Base-by-base conservation (phyloP, 768 basidiomycete species). In the Russula compacta region DNA sequence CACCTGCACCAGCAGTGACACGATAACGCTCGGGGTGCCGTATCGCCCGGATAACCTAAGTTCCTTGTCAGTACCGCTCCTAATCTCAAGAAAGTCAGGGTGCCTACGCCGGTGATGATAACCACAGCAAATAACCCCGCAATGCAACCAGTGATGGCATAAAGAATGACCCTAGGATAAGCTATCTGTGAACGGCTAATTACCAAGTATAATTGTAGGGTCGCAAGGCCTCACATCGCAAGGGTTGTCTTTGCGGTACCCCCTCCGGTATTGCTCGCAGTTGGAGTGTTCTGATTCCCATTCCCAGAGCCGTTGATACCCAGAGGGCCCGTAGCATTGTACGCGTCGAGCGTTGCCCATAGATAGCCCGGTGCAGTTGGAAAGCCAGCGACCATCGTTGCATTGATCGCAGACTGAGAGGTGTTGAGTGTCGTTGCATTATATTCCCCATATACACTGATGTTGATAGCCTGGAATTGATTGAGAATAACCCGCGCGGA, bases 1-100 rank as follows among this genome's bases (percentile, higher is more conserved):
- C 86, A 40, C 78, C 77, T 24, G 68, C 66, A 10, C 74, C 76
- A 21, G 74, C 76, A 29, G 69, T 72, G 4, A 71, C 75, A 47
- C 72, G 93, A 70, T 97, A 98, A 55, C 92, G 83, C 69, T 97
- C 94, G 17, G 94, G 94, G 72, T 95, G 85, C 2, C 91, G 82
- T 53, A 92, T 79, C 1, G 92, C 89, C 29, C 91, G 78, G 50
- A 95, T 78, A 1, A 90, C 89, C 86, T 89, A 64, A 33, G 59
- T 15, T 50, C 29, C 6, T 14, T 36, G 32, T 42, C 5, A 49
- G 42, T 8, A 46, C 48, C 42, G 10, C 12, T 14, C 17, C 46
- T 0, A 4, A 32, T 9, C 12, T 21, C 11, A 44, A 14, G 33
- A 24, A 53, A 35, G 15, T 35, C 38, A 49, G 8, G 40, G 21